Evolutionary conservation across 1,284 basidiomycete species (phyloP).

Genomic region (Cryptococcus maquisensis): DNA sequence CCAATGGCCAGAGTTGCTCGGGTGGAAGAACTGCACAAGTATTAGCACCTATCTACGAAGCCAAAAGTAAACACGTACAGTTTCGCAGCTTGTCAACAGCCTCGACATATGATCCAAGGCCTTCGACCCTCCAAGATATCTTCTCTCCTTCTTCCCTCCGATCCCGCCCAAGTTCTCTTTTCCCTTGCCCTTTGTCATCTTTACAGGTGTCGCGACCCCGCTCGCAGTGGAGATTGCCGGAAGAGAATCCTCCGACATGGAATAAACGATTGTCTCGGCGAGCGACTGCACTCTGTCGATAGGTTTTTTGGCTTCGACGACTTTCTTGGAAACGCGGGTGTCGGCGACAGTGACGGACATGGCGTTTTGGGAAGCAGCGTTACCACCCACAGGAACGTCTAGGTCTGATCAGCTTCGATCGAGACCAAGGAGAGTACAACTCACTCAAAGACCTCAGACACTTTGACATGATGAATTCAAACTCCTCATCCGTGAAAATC

Average conservation of each 20-base stretch:
- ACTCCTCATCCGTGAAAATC: conserved; percentile 82
- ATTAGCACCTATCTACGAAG: neutral
- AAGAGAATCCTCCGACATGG: conserved; percentile 75
- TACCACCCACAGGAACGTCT: conserved; percentile 52
- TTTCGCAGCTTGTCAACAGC: conserved; percentile 87
- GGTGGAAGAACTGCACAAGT: conserved; percentile 41
- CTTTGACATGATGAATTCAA: conserved; percentile 79
- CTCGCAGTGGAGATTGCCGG: conserved; percentile 44
- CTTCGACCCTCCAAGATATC: conserved; percentile 76
- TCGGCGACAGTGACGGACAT: conserved; percentile 51
- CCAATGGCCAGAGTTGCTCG: conserved; percentile 52
- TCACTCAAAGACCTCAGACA: conserved; percentile 80
- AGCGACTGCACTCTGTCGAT: conserved; percentile 70
- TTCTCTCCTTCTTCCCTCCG: conserved; percentile 38
- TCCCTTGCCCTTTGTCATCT: conserved; percentile 46
- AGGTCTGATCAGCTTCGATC: conserved; percentile 20
- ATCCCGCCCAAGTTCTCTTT: conserved; percentile 42
- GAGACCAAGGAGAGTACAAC: neutral
- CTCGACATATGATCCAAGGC: conserved; percentile 85
- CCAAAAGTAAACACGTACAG: conserved; percentile 37
- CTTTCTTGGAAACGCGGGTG: conserved; percentile 59
- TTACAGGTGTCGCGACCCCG: conserved; percentile 40
- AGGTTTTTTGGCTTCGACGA: conserved; percentile 70
- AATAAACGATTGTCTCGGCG: conserved; percentile 84
- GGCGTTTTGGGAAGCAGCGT: conserved; percentile 34